These are phyloP conservation scores for Alternaria tenuissima DNA, from an alignment of 2,329 filamentous ascomycete species.

Conservation along the genomic window DNA sequence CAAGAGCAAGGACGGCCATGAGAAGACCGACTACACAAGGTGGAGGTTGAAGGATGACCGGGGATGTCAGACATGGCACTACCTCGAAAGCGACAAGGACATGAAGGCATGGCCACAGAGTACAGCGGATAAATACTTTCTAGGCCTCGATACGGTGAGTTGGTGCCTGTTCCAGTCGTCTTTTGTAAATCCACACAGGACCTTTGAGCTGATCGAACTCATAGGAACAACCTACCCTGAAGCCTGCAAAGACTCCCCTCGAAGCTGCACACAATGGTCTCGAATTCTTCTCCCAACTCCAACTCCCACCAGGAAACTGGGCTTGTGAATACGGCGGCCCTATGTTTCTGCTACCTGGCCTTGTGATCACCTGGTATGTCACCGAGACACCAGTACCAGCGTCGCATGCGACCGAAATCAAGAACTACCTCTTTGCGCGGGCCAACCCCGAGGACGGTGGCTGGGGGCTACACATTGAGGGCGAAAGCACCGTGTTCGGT, in stretches of 20 bases:
- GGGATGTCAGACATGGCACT: constrained; percentile 93
- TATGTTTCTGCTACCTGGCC: constrained; percentile 89
- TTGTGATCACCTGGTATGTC: constrained; percentile 86
- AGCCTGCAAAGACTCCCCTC: constrained; percentile 74
- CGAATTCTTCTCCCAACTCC: constrained; percentile 86
- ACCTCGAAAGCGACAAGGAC: constrained; percentile 76
- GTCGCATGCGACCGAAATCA: constrained; percentile 85
- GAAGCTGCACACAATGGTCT: constrained; percentile 84
- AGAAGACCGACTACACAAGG: constrained; percentile 77
- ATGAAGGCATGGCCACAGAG: constrained; percentile 83
- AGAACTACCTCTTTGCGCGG: constrained; percentile 87
- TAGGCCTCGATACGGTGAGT: constrained; percentile 79
- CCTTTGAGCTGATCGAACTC: not conserved
- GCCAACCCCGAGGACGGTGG: constrained; percentile 90
- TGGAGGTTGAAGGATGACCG: constrained; percentile 87
- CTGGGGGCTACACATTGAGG: constrained; percentile 96
- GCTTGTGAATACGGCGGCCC: constrained; percentile 97
- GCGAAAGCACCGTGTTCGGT: constrained; percentile 89
- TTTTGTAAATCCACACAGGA: not conserved
- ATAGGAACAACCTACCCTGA: constrained; percentile 77
- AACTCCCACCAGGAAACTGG: constrained; percentile 91
- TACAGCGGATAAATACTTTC: constrained; percentile 85
- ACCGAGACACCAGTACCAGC: constrained; percentile 87
- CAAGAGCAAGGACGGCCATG: constrained; percentile 20
- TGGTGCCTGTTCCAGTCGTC: not conserved